A percentile compares a stretch with the other conserved stretches of the same genome.
phyloP scores from a whole-genome alignment of 345 rosid genomes.

The Eucalyptus decipiens region DNA sequence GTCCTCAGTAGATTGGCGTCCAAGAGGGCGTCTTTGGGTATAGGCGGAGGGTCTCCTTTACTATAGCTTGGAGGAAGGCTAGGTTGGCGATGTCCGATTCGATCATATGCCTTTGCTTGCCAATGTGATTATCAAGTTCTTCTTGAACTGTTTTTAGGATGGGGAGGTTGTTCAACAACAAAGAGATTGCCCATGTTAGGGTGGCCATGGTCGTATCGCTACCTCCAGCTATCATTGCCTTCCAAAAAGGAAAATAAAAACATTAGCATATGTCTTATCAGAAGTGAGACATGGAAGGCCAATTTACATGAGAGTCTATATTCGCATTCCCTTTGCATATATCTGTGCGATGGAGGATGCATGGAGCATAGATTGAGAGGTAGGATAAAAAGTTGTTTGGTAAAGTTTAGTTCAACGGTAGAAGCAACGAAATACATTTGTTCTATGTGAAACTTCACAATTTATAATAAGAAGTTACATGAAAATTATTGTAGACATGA shows the following conservation, averaged over 20 bases:
- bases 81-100: slow-evolving; percentile 13
- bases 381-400: no score
- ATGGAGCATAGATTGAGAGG: no score
- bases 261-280: background rate
- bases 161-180: background rate
- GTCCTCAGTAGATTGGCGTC: slow-evolving; percentile 7
- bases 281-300: background rate
- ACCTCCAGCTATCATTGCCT: background rate
- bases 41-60: slow-evolving; percentile 22
- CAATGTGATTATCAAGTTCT: background rate
- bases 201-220: background rate
- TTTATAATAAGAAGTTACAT: no score
- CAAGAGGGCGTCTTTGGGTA: slow-evolving; percentile 12
- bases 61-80: slow-evolving; percentile 14
- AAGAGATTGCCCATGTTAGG: background rate
- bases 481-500: no score
- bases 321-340: background rate
- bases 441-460: no score
- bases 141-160: background rate
- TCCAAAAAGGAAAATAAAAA: background rate
- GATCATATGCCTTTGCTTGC: background rate
- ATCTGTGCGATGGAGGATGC: no score
- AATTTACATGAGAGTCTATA: background rate
- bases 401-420: no score
- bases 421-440: no score